Base-by-base conservation (phyloP, 495 filamentous ascomycete genomes). In the Xylaria telfairii region DNA sequence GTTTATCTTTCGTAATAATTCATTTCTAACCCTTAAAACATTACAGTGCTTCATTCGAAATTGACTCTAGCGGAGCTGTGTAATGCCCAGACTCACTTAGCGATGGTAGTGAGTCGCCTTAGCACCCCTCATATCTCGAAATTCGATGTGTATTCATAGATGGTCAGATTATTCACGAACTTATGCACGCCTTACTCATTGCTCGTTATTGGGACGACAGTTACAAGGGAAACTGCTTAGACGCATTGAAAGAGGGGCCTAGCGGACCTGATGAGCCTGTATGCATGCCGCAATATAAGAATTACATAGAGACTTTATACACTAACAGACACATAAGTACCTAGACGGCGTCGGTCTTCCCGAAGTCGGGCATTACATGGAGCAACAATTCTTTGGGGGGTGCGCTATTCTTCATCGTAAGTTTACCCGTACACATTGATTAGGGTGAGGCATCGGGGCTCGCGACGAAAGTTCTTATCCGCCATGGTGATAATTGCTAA, bases 311-410 rank as follows among this genome's bases (percentile, higher is more conserved):
- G 30, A 39, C 28, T 42, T 15, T 26, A 17, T 12, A 21, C 41
- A 44, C 59, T 62, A 44, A 62, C 37, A 28, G 15, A 60, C 4
- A 62, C 21, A 9, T 12, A 19, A 64, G 61, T 64, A n/a, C 15
- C 21, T 47, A 9, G 17, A 64, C 17, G 61, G 13, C 37, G 0
- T 3, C 5, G 61, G 42, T 28, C 17, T 64, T 64, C 12, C 61
- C 7, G 61, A 64, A 21, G 1, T 12, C 9, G 61, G 61, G 17
- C 61, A 64, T 28, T 64, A 26, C n/a, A 64, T 64, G 61, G 61
- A 64, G 13, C 24, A 47, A 34, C 1, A 4, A 34, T 64, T 64
- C 10, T 34, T 47, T 24, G 61, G 61, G 21, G 61, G 61, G n/a
- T 6, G 13, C 41, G 1, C 0, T 13, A 34, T 8, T 4, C 4